Evolutionary conservation across 73 alveolate species (phyloP).

Genomic region (Stentor roeselii): DNA sequence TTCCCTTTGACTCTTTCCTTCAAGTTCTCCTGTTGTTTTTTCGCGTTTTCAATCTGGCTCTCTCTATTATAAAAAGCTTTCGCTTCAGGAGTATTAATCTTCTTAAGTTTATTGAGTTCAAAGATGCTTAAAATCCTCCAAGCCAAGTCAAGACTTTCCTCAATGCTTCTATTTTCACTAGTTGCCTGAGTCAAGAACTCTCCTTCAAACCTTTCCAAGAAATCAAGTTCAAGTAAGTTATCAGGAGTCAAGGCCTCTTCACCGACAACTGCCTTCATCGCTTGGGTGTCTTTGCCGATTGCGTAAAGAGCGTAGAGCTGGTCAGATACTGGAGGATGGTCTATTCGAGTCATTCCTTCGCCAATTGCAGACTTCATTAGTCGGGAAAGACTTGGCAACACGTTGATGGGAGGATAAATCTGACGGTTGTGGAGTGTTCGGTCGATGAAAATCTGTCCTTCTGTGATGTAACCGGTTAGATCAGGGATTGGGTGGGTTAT

Average conservation of each 20-base stretch:
- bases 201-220: conserved; percentile 94
- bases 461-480: conserved; percentile 99
- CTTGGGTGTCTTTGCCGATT: conserved; percentile 99
- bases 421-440: conserved; percentile 96
- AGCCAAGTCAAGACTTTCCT: conserved; percentile 91
- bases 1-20: conserved; percentile 20
- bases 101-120: conserved; percentile 94
- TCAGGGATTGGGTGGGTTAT: conserved; percentile 99
- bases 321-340: conserved; percentile 99
- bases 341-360: conserved; percentile 97
- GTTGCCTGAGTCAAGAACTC: conserved; percentile 78
- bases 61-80: conserved; percentile 67
- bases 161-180: conserved; percentile 89
- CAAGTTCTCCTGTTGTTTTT: conserved; percentile 29
- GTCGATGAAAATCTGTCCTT: conserved; percentile 98
- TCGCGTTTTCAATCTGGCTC: conserved; percentile 47
- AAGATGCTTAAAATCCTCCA: conserved; percentile 96
- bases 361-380: conserved; percentile 99
- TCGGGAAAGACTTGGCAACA: conserved; percentile 98
- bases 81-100: conserved; percentile 63
- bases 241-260: conserved; percentile 98
- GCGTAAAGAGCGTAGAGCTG: conserved; percentile 99
- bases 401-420: conserved; percentile 99
- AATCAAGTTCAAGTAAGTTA: conserved; percentile 88
- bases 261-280: conserved; percentile 99